Conservation (phyloP, 495 filamentous ascomycete species). For the Hypoxylon perforatum region DNA sequence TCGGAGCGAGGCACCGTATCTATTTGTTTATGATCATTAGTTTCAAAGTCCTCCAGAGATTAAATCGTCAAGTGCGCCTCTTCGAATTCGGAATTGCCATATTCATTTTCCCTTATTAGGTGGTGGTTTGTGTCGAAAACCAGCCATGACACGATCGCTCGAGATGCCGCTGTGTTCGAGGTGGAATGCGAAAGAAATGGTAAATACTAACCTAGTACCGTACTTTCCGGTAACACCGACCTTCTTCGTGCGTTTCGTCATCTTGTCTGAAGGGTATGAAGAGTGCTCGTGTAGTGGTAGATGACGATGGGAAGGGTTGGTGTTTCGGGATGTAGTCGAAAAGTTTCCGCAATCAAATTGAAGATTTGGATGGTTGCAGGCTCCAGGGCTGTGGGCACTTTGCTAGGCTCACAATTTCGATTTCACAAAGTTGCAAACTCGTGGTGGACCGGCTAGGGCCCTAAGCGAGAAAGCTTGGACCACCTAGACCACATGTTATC, state of each 20-base stretch:
- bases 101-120: neutral
- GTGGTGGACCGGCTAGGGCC: conserved; percentile 34
- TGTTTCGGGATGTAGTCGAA: conserved; percentile 28
- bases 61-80: neutral
- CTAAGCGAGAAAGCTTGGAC: conserved; percentile 39
- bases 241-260: conserved; percentile 99
- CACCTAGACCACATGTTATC: too few relatives aligned
- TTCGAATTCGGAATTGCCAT: neutral
- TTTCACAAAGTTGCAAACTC: conserved; percentile 19
- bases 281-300: conserved; percentile 54
- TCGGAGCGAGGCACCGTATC: conserved; percentile 99
- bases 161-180: conserved; percentile 9
- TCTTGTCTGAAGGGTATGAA: conserved; percentile 65
- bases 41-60: neutral
- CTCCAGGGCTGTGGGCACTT: conserved; percentile 15
- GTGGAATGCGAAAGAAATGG: conserved; percentile 10
- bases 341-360: conserved; percentile 34
- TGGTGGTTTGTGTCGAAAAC: neutral
- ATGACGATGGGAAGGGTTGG: conserved; percentile 33
- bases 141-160: conserved; percentile 5
- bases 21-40: conserved; percentile 25
- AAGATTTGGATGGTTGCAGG: neutral
- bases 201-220: conserved; percentile 64
- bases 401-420: conserved; percentile 26
- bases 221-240: conserved; percentile 83